Conservation (phyloP, 352 stramenopile genomes). For the Phytophthora fragariae region DNA sequence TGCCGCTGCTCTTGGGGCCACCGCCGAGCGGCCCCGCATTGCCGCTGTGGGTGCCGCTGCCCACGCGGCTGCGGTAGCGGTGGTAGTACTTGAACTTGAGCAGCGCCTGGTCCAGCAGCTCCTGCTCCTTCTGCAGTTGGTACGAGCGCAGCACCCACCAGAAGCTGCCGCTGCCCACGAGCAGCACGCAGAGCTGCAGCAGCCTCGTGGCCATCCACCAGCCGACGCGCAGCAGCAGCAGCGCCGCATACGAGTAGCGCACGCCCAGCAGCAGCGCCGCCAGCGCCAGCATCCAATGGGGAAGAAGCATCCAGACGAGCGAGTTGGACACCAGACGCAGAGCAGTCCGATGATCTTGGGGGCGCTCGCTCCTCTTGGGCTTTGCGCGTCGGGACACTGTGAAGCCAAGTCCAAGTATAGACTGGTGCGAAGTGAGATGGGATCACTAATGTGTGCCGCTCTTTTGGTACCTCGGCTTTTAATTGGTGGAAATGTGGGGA, state of each 20-base stretch:
- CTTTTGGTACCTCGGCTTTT: not conserved
- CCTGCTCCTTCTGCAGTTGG: slow-evolving; percentile 69
- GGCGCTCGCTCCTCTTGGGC: not conserved
- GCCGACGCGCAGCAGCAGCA: slow-evolving; percentile 18
- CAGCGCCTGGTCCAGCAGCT: slow-evolving; percentile 61
- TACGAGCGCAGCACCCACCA: slow-evolving; percentile 73
- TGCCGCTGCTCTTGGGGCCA: slow-evolving; percentile 11
- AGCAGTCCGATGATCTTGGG: slow-evolving; percentile 1
- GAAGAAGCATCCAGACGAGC: slow-evolving; percentile 22
- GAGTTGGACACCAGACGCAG: slow-evolving; percentile 10
- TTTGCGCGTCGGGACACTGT: slow-evolving; percentile 22
- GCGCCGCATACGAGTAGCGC: slow-evolving; percentile 26
- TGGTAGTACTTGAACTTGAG: slow-evolving; percentile 62
- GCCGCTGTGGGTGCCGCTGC: slow-evolving; percentile 11
- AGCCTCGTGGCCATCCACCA: slow-evolving; percentile 42
- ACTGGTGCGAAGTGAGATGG: slow-evolving; percentile 1
- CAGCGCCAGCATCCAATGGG: slow-evolving; percentile 25
- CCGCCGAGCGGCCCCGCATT: not conserved
- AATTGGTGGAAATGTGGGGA: not conserved
- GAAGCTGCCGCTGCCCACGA: slow-evolving; percentile 57
- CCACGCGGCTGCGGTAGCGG: slow-evolving; percentile 50
- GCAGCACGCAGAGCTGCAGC: slow-evolving; percentile 52
- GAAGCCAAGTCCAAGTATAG: slow-evolving; percentile 25
- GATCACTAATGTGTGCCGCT: slow-evolving; percentile 12
- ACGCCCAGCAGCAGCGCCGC: slow-evolving; percentile 38